Evolutionary conservation across 805 yeast species (phyloP).

Genomic region (Wickerhamiella azymoides): DNA sequence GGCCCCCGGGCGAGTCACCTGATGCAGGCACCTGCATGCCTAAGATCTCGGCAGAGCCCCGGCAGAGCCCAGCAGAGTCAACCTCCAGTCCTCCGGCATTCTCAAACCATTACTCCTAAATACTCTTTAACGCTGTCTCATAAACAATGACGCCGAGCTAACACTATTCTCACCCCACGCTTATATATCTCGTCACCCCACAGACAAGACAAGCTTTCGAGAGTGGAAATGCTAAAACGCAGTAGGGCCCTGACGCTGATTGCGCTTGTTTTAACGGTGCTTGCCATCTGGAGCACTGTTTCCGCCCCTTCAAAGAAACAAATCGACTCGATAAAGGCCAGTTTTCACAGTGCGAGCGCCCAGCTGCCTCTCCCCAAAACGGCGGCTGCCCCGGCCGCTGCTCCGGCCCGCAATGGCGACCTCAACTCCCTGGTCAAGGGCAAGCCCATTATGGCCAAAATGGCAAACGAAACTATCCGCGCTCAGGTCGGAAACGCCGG

Average conservation of each 20-base stretch:
- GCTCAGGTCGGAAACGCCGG: conserved; percentile 84
- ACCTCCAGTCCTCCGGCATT: too few species aligned
- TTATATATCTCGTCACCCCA: neutral
- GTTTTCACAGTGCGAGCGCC: neutral
- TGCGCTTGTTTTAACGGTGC: neutral
- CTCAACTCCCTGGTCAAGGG: conserved; percentile 17
- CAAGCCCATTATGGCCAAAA: conserved; percentile 74
- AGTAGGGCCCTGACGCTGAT: conserved; percentile 1
- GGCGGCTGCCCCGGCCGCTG: neutral
- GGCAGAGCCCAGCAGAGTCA: too few species aligned
- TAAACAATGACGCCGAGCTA: too few species aligned
- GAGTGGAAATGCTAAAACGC: neutral
- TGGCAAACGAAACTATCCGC: conserved; percentile 71
- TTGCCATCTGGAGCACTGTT: conserved; percentile 5
- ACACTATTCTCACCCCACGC: neutral
- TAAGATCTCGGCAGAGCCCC: too few species aligned
- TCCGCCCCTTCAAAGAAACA: neutral
- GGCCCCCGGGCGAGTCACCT: too few species aligned
- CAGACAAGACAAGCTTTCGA: too few species aligned
- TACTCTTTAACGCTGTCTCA: too few species aligned
- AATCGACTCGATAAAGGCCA: neutral
- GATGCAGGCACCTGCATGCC: too few species aligned
- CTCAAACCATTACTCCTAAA: too few species aligned
- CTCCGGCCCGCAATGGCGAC: neutral
- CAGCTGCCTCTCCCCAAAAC: neutral